Evolutionary conservation across 495 filamentous ascomycete genomes (phyloP).

Genomic region (Achaetomiella virescens): DNA sequence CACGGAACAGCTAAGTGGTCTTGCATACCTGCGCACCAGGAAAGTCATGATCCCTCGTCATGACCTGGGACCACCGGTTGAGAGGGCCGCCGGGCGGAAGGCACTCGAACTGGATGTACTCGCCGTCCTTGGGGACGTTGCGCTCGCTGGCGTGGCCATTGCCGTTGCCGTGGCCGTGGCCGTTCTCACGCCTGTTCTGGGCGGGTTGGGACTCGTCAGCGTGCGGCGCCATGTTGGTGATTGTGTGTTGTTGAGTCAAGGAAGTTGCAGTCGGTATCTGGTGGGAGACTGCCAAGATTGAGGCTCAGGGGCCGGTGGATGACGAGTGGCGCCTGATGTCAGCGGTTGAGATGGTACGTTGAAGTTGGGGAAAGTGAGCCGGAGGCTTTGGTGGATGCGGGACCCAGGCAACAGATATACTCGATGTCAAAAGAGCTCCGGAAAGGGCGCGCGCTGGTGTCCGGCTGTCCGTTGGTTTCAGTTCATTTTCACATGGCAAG

Average conservation of each 20-base stretch:
- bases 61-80: conserved; percentile 44
- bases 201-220: conserved; percentile 10
- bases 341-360: neutral
- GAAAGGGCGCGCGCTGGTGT: too few species aligned
- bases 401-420: too few species aligned
- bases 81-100: conserved; percentile 38
- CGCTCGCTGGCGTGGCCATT: conserved; percentile 7
- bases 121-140: conserved; percentile 35
- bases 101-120: conserved; percentile 41
- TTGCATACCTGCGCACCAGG: conserved; percentile 74
- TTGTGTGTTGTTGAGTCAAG: neutral
- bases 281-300: neutral
- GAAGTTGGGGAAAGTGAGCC: neutral
- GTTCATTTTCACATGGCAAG: too few species aligned
- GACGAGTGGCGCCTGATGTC: neutral
- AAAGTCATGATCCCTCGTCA: conserved; percentile 71
- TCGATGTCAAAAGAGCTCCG: too few species aligned
- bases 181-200: neutral
- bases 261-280: neutral
- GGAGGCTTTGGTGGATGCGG: neutral
- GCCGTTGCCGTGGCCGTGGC: neutral
- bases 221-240: conserved; percentile 20
- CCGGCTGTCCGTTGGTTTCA: too few species aligned
- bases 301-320: neutral
- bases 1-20: neutral